Conservation (phyloP, 1,284 basidiomycete species). For the Cystobasidium pallidum region DNA sequence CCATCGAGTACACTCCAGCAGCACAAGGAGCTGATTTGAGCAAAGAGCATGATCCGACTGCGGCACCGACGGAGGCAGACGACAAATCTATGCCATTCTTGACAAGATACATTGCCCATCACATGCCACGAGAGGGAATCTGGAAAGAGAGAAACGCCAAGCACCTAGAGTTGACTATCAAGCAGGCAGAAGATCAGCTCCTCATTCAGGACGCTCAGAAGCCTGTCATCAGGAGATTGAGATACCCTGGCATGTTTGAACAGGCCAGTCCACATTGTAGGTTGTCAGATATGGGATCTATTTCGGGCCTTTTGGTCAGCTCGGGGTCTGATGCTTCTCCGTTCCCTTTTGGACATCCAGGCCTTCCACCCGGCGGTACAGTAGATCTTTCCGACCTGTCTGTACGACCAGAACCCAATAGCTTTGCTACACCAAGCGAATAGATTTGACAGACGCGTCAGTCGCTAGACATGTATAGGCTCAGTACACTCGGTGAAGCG, state of each 20-base stretch:
- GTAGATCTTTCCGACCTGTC: slow-evolving; percentile 58
- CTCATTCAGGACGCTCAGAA: slow-evolving; percentile 56
- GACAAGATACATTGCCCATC: slow-evolving; percentile 56
- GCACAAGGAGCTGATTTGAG: slow-evolving; percentile 24
- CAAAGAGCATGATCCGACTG: slow-evolving; percentile 30
- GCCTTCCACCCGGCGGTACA: slow-evolving; percentile 57
- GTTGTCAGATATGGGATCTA: slow-evolving; percentile 46
- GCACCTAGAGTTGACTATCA: slow-evolving; percentile 57
- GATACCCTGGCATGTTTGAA: slow-evolving; percentile 56
- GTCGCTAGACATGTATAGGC: background rate
- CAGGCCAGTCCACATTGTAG: slow-evolving; percentile 29
- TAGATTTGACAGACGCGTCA: background rate
- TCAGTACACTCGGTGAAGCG: background rate
- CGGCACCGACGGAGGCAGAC: slow-evolving; percentile 43
- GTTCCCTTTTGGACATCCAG: slow-evolving; percentile 48
- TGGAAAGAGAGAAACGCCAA: slow-evolving; percentile 55
- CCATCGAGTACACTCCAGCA: slow-evolving; percentile 29
- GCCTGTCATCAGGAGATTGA: slow-evolving; percentile 54
- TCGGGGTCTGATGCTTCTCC: background rate
- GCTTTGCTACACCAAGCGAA: slow-evolving; percentile 6
- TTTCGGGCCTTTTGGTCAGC: background rate
- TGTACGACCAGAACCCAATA: slow-evolving; percentile 54
- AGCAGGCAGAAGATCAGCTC: slow-evolving; percentile 57
- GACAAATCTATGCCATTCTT: slow-evolving; percentile 50
- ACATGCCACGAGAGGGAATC: slow-evolving; percentile 54